phyloP scores from a whole-genome alignment of 768 basidiomycete genomes.

The Pleurotus pulmonarius region DNA sequence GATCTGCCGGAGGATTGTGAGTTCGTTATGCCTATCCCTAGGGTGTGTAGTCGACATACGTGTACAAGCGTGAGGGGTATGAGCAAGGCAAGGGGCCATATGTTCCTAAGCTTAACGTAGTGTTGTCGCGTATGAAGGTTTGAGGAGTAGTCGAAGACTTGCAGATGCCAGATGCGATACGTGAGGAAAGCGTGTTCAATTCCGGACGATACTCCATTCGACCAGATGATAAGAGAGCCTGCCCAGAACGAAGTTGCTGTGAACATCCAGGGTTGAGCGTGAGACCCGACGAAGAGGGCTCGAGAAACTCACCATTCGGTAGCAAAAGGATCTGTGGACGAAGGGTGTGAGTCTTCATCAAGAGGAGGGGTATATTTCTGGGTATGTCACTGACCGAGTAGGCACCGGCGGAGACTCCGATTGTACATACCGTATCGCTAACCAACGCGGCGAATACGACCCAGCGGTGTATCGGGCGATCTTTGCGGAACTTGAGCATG shows the following conservation, averaged over 20 bases:
- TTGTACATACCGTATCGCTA: background rate
- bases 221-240: background rate
- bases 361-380: background rate
- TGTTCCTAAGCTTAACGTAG: background rate
- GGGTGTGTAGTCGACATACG: background rate
- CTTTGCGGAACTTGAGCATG: background rate
- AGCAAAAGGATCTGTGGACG: background rate
- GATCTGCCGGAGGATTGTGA: too few species aligned
- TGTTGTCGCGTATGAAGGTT: background rate
- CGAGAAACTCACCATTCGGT: background rate
- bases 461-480: background rate
- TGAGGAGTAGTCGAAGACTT: background rate
- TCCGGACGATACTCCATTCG: background rate
- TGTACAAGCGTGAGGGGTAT: background rate
- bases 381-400: background rate
- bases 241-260: background rate
- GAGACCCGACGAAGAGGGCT: background rate
- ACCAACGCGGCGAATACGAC: background rate
- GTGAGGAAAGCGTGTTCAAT: slow-evolving; percentile 4
- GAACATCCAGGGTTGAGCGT: background rate
- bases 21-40: background rate
- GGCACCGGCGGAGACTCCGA: background rate
- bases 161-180: slow-evolving; percentile 4
- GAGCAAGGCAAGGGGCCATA: background rate
- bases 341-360: background rate